These are phyloP conservation scores for Leishmania amazonensis DNA, from an alignment of 208 protist species.

Conservation along the genomic window DNA sequence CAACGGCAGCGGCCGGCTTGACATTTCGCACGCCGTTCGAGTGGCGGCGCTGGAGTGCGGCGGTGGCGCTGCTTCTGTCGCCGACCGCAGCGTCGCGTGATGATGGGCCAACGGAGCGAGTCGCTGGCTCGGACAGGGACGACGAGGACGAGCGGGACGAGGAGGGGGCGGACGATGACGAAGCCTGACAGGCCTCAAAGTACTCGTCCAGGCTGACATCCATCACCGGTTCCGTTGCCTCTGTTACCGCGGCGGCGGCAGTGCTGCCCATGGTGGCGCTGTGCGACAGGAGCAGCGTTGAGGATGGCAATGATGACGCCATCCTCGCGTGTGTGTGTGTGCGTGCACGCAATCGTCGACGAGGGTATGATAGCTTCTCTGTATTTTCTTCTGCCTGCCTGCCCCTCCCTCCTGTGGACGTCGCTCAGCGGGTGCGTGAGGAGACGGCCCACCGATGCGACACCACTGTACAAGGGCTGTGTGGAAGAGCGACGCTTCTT, in stretches of 20 bases:
- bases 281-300: background rate
- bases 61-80: background rate
- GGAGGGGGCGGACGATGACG: conserved; percentile 7
- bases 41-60: background rate
- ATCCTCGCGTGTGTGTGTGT: background rate
- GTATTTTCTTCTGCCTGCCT: background rate
- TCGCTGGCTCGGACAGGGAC: background rate
- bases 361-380: background rate
- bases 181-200: conserved; percentile 43
- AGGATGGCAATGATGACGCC: background rate
- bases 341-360: background rate
- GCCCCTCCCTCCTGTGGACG: no score
- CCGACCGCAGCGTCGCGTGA: background rate
- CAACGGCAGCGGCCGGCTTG: background rate
- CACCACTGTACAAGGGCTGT: background rate
- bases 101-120: background rate
- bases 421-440: background rate
- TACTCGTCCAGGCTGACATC: conserved; percentile 50
- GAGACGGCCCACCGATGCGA: background rate
- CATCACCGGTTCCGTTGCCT: background rate
- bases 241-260: background rate
- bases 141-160: conserved; percentile 19
- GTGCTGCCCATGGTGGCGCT: background rate
- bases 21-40: background rate
- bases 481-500: background rate